Conservation (phyloP, 768 basidiomycete species). For the Suillus lakei region DNA sequence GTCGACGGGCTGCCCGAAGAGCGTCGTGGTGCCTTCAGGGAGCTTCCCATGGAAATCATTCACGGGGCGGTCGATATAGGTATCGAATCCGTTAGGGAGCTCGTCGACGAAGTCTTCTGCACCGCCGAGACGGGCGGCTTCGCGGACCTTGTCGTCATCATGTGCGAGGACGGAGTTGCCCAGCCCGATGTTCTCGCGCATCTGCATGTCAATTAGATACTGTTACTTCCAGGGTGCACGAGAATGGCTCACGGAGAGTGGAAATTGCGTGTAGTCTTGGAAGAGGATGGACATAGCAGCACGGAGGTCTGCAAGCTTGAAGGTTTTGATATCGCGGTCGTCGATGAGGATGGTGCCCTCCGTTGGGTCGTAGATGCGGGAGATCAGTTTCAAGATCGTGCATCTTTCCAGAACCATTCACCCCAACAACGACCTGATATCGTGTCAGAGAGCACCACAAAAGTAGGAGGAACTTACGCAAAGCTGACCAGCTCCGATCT, state of each 20-base stretch:
- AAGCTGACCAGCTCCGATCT: conserved; percentile 68
- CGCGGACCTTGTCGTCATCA: conserved; percentile 59
- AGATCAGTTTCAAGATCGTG: conserved; percentile 75
- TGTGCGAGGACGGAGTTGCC: conserved; percentile 62
- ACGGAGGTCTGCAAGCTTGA: conserved; percentile 65
- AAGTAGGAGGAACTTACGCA: conserved; percentile 54
- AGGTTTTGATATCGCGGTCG: conserved; percentile 59
- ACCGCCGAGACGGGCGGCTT: conserved; percentile 74
- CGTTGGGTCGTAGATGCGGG: conserved; percentile 69
- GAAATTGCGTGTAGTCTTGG: conserved; percentile 83
- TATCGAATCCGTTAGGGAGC: conserved; percentile 69
- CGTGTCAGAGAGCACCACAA: not conserved
- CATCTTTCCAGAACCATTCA: conserved; percentile 83
- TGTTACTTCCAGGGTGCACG: not conserved
- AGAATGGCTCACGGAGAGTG: conserved; percentile 62
- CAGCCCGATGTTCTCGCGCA: conserved; percentile 77
- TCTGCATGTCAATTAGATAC: conserved; percentile 43
- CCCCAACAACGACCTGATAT: conserved; percentile 71
- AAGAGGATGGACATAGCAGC: conserved; percentile 72
- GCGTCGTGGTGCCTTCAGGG: conserved; percentile 63
- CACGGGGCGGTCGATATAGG: conserved; percentile 73
- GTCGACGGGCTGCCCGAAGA: conserved; percentile 65
- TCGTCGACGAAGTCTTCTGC: conserved; percentile 68
- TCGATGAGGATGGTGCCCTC: conserved; percentile 74
- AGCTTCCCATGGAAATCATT: conserved; percentile 62